Evolutionary conservation across 2,329 filamentous ascomycete genomes (phyloP).

Genomic region (Fusarium sp.): DNA sequence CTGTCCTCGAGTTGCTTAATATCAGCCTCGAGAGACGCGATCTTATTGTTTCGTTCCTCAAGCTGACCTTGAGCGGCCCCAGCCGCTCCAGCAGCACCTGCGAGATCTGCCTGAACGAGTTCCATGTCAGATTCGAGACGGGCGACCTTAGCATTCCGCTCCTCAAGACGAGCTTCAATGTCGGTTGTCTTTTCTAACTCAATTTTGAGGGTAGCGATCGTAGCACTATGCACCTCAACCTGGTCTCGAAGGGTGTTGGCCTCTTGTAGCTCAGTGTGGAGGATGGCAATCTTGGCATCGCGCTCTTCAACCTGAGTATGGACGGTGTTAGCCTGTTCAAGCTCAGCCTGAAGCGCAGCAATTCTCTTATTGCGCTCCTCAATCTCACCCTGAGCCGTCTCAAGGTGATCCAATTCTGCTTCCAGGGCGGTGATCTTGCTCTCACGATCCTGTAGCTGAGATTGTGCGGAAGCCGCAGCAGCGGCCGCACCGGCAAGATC

Average conservation of each 20-base stretch:
- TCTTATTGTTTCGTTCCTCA: slow-evolving; percentile 58
- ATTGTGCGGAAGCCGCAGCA: slow-evolving; percentile 23
- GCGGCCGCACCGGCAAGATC: slow-evolving; percentile 38
- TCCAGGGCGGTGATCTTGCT: slow-evolving; percentile 40
- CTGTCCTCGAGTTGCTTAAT: slow-evolving; percentile 46
- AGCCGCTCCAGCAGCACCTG: slow-evolving; percentile 36
- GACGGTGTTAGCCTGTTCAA: slow-evolving; percentile 47
- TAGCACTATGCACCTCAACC: slow-evolving; percentile 38
- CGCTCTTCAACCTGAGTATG: slow-evolving; percentile 31
- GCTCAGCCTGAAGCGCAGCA: slow-evolving; percentile 49
- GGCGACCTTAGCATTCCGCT: slow-evolving; percentile 39
- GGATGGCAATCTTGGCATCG: slow-evolving; percentile 31
- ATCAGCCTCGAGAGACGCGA: slow-evolving; percentile 58
- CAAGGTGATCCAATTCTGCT: slow-evolving; percentile 34
- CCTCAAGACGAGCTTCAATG: slow-evolving; percentile 35
- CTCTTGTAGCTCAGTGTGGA: slow-evolving; percentile 39
- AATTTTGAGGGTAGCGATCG: slow-evolving; percentile 41
- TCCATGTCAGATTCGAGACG: slow-evolving; percentile 54
- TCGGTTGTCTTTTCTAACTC: slow-evolving; percentile 36
- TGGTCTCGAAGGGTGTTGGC: slow-evolving; percentile 25
- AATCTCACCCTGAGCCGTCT: slow-evolving; percentile 35
- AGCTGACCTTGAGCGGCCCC: slow-evolving; percentile 39
- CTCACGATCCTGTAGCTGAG: slow-evolving; percentile 43
- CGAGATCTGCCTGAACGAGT: slow-evolving; percentile 40
- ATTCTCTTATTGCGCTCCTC: slow-evolving; percentile 39